Conservation (phyloP, 371 early-diverging fungal species). For the Chytridiales sp. region DNA sequence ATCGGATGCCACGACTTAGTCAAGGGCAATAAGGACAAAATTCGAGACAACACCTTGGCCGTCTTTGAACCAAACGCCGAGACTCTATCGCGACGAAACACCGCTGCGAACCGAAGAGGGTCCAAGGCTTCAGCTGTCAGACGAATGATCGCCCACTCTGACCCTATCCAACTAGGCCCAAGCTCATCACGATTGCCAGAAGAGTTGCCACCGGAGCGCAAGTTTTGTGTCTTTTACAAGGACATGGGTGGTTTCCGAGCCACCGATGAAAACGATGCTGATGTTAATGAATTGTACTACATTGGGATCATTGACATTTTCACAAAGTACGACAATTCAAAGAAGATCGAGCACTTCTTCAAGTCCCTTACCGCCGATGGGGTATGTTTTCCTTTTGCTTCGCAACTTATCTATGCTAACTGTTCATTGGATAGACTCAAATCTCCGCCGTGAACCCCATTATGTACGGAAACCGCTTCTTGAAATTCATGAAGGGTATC, state of each 20-base stretch:
- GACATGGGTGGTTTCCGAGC: conserved; percentile 89
- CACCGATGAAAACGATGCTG: conserved; percentile 66
- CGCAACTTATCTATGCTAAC: not conserved
- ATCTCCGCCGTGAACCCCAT: conserved; percentile 88
- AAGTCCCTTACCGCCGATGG: conserved; percentile 78
- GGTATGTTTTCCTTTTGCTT: conserved; percentile 41
- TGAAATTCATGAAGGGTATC: conserved; percentile 71
- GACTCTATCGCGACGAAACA: conserved; percentile 4
- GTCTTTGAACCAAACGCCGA: conserved; percentile 63
- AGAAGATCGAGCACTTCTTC: conserved; percentile 82
- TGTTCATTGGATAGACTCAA: conserved; percentile 41
- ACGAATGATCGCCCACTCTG: conserved; percentile 20
- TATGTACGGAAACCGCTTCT: conserved; percentile 81
- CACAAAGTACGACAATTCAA: conserved; percentile 83
- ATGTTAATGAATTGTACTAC: conserved; percentile 76
- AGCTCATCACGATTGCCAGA: conserved; percentile 35
- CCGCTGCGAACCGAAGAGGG: conserved; percentile 15
- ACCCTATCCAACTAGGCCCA: conserved; percentile 30
- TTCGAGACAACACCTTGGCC: conserved; percentile 82
- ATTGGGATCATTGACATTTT: conserved; percentile 95
- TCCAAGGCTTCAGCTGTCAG: conserved; percentile 23
- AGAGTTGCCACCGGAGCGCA: conserved; percentile 50
- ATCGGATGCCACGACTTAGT: conserved; percentile 85
- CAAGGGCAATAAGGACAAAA: conserved; percentile 80
- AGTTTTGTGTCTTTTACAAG: conserved; percentile 76